Percentiles rank a stretch among this genome's conserved stretches.
phyloP scores from a whole-genome alignment of 2,329 filamentous ascomycete genomes.

The Ascochyta koolunga region DNA sequence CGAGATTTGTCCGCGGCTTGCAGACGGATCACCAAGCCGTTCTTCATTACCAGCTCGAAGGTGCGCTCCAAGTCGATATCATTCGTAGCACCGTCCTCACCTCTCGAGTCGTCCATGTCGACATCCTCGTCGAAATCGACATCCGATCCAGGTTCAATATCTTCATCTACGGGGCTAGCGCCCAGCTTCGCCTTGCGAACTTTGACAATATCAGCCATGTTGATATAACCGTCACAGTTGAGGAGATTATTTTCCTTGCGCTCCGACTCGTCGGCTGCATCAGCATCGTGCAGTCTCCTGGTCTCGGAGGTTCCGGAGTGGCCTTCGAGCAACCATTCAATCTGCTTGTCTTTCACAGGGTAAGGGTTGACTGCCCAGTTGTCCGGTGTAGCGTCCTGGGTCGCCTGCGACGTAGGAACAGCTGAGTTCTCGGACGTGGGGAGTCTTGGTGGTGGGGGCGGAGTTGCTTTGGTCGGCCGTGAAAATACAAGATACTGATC shows the following conservation, averaged over 20 bases:
- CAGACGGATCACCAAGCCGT: slow-evolving; percentile 66
- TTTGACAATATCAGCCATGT: slow-evolving; percentile 63
- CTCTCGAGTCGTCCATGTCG: slow-evolving; percentile 47
- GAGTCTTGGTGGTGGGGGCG: slow-evolving; percentile 64
- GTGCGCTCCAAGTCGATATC: slow-evolving; percentile 63
- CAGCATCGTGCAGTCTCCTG: slow-evolving; percentile 60
- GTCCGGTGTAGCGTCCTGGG: slow-evolving; percentile 63
- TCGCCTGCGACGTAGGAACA: slow-evolving; percentile 61
- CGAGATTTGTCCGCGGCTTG: slow-evolving; percentile 63
- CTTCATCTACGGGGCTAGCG: slow-evolving; percentile 59
- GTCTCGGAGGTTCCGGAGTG: slow-evolving; percentile 50
- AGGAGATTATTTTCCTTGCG: slow-evolving; percentile 64
- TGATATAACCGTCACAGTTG: slow-evolving; percentile 68
- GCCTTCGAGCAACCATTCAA: slow-evolving; percentile 62
- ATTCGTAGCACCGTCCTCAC: slow-evolving; percentile 60
- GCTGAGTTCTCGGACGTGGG: slow-evolving; percentile 50
- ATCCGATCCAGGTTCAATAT: slow-evolving; percentile 58
- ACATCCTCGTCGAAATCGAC: slow-evolving; percentile 62
- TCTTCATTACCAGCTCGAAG: slow-evolving; percentile 67
- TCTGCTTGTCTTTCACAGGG: slow-evolving; percentile 58
- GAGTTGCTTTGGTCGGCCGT: slow-evolving; percentile 61
- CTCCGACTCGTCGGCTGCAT: slow-evolving; percentile 64
- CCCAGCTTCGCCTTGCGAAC: slow-evolving; percentile 62
- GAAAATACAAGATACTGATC: slow-evolving; percentile 69
- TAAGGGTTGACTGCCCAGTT: slow-evolving; percentile 68